Conservation (phyloP, 495 filamentous ascomycete genomes). For the Rusavskia elegans region DNA sequence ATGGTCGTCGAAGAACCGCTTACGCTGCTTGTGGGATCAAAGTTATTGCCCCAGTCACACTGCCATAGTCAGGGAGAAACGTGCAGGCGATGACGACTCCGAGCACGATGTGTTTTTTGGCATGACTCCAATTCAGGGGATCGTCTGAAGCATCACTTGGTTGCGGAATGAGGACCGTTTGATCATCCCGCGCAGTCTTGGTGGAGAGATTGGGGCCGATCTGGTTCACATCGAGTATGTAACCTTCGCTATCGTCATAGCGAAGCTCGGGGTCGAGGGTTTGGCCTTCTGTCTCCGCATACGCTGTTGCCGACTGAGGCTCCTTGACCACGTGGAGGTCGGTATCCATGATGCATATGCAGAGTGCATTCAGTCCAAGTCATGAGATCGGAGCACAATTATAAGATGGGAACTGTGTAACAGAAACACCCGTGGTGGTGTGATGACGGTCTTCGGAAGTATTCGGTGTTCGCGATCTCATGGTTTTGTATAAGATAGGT, state of each 20-base stretch:
- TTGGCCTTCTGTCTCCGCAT: not conserved
- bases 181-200: slow-evolving; percentile 26
- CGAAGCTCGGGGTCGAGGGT: not conserved
- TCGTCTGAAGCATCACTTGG: slow-evolving; percentile 38
- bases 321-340: not conserved
- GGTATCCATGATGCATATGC: not conserved
- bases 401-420: too few relatives aligned
- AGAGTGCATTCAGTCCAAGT: too few relatives aligned
- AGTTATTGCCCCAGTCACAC: slow-evolving; percentile 35
- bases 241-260: slow-evolving; percentile 11
- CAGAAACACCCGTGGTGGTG: too few relatives aligned
- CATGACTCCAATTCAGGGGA: slow-evolving; percentile 39
- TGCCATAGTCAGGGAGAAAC: slow-evolving; percentile 42
- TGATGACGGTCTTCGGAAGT: too few relatives aligned
- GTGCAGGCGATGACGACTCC: slow-evolving; percentile 33
- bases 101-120: slow-evolving; percentile 38
- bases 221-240: slow-evolving; percentile 18
- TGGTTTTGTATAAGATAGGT: too few relatives aligned
- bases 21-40: slow-evolving; percentile 32
- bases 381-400: too few relatives aligned
- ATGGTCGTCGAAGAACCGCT: not conserved
- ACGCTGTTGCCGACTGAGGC: not conserved
- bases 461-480: too few relatives aligned
- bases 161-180: slow-evolving; percentile 43
- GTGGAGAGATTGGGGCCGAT: slow-evolving; percentile 7